Conservation (phyloP, 1,139 yeast genomes). For the Suzukiozyma palmioleophila region DNA sequence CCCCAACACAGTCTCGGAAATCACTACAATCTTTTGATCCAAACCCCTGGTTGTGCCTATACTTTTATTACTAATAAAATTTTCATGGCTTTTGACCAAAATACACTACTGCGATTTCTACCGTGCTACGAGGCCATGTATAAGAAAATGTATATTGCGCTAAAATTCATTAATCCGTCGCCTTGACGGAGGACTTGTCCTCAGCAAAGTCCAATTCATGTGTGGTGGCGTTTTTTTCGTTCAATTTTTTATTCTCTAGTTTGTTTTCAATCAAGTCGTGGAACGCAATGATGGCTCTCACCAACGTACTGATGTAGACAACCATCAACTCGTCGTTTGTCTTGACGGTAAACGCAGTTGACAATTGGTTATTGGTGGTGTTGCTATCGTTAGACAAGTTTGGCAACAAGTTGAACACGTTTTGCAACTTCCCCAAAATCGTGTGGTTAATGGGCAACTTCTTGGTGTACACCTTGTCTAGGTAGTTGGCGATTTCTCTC, state of each 20-base stretch:
- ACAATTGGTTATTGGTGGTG: slow-evolving; percentile 43
- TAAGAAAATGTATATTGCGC: background rate
- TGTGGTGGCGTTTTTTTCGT: slow-evolving; percentile 22
- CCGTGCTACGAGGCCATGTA: no score
- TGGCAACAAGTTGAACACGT: slow-evolving; percentile 89
- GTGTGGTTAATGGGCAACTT: slow-evolving; percentile 85
- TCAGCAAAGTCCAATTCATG: slow-evolving; percentile 7
- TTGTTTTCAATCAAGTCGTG: slow-evolving; percentile 96
- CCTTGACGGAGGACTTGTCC: slow-evolving; percentile 3
- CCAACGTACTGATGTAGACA: slow-evolving; percentile 82
- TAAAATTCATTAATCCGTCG: background rate
- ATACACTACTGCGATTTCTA: no score
- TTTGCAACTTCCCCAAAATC: slow-evolving; percentile 89
- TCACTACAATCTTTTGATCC: no score
- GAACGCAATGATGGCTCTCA: slow-evolving; percentile 92
- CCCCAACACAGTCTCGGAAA: no score
- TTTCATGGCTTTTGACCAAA: no score
- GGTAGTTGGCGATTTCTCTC: slow-evolving; percentile 71
- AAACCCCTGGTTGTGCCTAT: no score
- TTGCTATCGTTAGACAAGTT: slow-evolving; percentile 49
- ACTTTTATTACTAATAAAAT: no score
- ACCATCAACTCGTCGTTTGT: slow-evolving; percentile 96
- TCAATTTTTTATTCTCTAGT: slow-evolving; percentile 66
- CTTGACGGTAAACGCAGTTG: slow-evolving; percentile 82
- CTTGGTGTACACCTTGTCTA: slow-evolving; percentile 68